Evolutionary conservation across 345 rosid genomes (phyloP).

Genomic region (Eutrema heterophyllum): DNA sequence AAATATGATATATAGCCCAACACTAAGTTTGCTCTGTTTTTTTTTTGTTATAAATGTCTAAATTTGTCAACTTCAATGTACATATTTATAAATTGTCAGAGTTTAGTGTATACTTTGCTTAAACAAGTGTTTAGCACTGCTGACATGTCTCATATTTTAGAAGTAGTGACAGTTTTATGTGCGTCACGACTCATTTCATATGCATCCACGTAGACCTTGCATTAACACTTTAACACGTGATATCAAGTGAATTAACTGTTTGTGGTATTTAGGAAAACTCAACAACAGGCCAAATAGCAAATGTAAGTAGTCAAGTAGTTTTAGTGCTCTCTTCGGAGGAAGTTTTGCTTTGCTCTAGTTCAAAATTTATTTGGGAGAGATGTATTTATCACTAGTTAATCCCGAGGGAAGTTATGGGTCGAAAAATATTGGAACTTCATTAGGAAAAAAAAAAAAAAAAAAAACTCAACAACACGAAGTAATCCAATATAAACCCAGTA

Average conservation of each 20-base stretch:
- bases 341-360: too few species aligned
- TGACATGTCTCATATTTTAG: neutral
- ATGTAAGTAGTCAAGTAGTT: neutral
- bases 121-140: conserved; percentile 13
- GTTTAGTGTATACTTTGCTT: conserved; percentile 25
- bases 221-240: neutral
- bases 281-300: neutral
- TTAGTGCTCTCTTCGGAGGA: too few species aligned
- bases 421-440: too few species aligned
- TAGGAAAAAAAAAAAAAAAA: too few species aligned
- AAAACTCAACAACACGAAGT: too few species aligned
- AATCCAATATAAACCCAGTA: neutral
- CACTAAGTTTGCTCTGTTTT: too few species aligned
- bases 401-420: too few species aligned
- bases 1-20: too few species aligned
- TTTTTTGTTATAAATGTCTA: neutral
- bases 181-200: neutral
- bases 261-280: neutral
- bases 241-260: neutral
- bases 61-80: conserved; percentile 11
- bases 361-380: too few species aligned
- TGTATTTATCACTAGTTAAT: too few species aligned
- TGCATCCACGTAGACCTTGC: neutral
- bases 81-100: neutral
- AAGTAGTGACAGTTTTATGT: neutral